Evolutionary conservation across 257 asterid species (phyloP).

Genomic region (Mentha longifolia): DNA sequence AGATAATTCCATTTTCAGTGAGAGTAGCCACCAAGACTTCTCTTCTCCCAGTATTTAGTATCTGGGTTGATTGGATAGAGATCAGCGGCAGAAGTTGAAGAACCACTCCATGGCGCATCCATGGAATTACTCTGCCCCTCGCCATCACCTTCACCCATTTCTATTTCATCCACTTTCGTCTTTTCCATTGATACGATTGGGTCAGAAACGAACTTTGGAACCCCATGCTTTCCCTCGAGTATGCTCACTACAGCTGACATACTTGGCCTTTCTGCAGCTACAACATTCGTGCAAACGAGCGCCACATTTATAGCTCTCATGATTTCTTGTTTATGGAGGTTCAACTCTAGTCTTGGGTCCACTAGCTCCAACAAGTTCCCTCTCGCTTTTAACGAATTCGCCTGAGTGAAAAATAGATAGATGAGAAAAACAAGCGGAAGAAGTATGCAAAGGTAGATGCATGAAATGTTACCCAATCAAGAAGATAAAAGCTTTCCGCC

Average conservation of each 20-base stretch:
- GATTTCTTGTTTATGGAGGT: constrained; percentile 45
- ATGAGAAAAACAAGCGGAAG: not conserved
- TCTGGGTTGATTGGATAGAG: constrained; percentile 48
- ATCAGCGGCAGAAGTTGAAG: constrained; percentile 48
- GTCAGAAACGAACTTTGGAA: constrained; percentile 30
- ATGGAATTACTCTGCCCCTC: constrained; percentile 34
- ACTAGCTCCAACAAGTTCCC: constrained; percentile 56
- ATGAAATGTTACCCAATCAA: constrained; percentile 52
- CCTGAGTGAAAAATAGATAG: constrained; percentile 38
- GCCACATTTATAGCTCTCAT: constrained; percentile 46
- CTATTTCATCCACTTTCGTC: not conserved
- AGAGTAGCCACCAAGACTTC: constrained; percentile 4
- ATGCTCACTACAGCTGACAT: constrained; percentile 69
- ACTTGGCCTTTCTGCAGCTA: constrained; percentile 53
- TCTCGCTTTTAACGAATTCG: constrained; percentile 43
- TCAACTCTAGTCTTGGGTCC: constrained; percentile 52
- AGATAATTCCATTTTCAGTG: too few relatives aligned
- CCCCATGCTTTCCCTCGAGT: constrained; percentile 48
- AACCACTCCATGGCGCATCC: constrained; percentile 52
- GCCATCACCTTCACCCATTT: not conserved
- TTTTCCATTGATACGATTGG: not conserved
- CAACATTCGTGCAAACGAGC: constrained; percentile 52
- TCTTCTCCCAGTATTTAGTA: constrained; percentile 50
- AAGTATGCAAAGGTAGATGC: not conserved
- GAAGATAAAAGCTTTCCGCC: constrained; percentile 45